Base-by-base conservation (phyloP, 495 filamentous ascomycete genomes). In the Podospora pseudoanserina region DNA sequence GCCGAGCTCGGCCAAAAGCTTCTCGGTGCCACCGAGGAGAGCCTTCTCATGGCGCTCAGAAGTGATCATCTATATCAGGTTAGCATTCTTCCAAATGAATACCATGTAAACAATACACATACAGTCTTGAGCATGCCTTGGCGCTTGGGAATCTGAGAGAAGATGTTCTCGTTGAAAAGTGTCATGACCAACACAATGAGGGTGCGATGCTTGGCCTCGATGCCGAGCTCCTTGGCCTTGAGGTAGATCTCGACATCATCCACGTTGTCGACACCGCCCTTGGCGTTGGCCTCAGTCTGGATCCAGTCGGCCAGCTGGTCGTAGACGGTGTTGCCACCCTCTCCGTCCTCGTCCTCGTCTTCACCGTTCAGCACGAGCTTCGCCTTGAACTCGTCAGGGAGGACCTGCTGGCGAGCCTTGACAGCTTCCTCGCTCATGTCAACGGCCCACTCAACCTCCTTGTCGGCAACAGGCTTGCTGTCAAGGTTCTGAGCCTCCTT, bases 281-380 rank as follows among this genome's bases (percentile, higher is more conserved):
- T 89, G 72, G 89, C 85, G 59, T 85, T 83, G 57, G 91, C 91
- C 67, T 92, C 85, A 61, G 85, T 86, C 74, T 90, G 81, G 75
- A 99, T 90, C 95, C 95, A 99, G 84, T 88, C 92, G 68, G 95
- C 95, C 68, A 99, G 86, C 71, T 92, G 88, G 78, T 97, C 95
- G 78, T 97, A 98, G 77, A 87, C 86, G 70, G 86, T 94, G 79
- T 89, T 87, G 74, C 84, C 86, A 65, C 88, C 89, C 76, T 93
- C 92, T 68, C 86, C 91, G 58, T 94, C 92, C 65, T 88, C 91
- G 39, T 92, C 92, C 18, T 96, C 94, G 39, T 92, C 92, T 15
- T 96, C 94, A 39, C 90, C 92, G 68, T 92, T 90, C 68, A 97
- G 84, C 68, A 91, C 91, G 68, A 97, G 87, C 67, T 92, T 89